Evolutionary conservation across 306 rosid genomes (phyloP).

Genomic region (Pyrus bretschneideri): DNA sequence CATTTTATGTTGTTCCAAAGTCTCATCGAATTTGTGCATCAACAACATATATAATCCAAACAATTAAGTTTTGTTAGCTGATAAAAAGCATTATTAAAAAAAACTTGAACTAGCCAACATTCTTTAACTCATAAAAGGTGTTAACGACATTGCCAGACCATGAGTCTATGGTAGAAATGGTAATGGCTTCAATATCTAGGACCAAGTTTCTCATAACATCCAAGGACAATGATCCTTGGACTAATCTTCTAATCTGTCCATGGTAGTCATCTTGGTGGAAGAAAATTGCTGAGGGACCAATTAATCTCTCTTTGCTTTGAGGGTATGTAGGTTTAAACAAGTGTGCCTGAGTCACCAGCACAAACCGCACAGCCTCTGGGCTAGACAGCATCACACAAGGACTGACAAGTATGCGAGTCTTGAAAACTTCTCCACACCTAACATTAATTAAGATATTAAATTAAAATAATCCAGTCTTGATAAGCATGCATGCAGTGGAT

Average conservation of each 20-base stretch:
- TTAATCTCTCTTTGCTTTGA: slow-evolving; percentile 17
- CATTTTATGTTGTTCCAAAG: too few relatives aligned
- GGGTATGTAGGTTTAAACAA: slow-evolving; percentile 25
- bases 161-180: slow-evolving; percentile 9
- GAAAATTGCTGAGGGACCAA: slow-evolving; percentile 25
- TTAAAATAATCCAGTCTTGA: background rate
- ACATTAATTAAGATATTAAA: background rate
- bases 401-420: slow-evolving; percentile 14
- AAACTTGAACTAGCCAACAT: background rate
- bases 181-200: slow-evolving; percentile 15
- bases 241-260: slow-evolving; percentile 11
- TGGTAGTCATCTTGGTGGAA: slow-evolving; percentile 24
- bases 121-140: slow-evolving; percentile 14
- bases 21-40: too few relatives aligned
- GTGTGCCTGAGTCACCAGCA: slow-evolving; percentile 13
- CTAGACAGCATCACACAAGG: slow-evolving; percentile 19
- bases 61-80: background rate
- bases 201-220: slow-evolving; percentile 4
- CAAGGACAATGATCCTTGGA: slow-evolving; percentile 13
- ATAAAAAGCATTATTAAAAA: background rate
- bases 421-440: slow-evolving; percentile 24
- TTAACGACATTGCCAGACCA: slow-evolving; percentile 11
- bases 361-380: slow-evolving; percentile 18
- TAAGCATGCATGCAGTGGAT: background rate
- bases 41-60: background rate